Percentiles rank a stretch among this genome's conserved stretches.
phyloP scores from a whole-genome alignment of 305 asterid species.

The Andrographis paniculata region DNA sequence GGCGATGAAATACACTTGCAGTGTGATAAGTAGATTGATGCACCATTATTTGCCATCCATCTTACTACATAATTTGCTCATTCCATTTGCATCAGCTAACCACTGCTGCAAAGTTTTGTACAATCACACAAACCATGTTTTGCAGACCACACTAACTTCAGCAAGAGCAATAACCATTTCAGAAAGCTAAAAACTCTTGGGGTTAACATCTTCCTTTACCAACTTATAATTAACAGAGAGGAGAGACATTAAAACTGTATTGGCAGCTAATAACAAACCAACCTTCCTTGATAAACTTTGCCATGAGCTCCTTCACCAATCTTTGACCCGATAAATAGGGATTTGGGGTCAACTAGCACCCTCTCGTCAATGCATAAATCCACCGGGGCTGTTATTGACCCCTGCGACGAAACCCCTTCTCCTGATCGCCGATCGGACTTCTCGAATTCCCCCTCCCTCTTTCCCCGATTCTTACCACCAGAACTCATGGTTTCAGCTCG shows the following conservation, averaged over 20 bases:
- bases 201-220: slow-evolving; percentile 4
- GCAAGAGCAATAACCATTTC: slow-evolving; percentile 4
- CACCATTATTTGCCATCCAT: neutral
- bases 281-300: slow-evolving; percentile 95
- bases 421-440: slow-evolving; percentile 35
- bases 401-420: slow-evolving; percentile 44
- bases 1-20: neutral
- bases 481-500: slow-evolving; percentile 52
- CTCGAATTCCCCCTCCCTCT: slow-evolving; percentile 30
- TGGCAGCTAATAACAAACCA: slow-evolving; percentile 17
- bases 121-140: slow-evolving; percentile 10
- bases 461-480: slow-evolving; percentile 46
- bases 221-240: slow-evolving; percentile 8
- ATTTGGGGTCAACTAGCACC: slow-evolving; percentile 77
- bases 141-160: slow-evolving; percentile 8
- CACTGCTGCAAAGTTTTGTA: neutral
- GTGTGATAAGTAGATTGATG: too few relatives aligned
- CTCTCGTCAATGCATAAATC: slow-evolving; percentile 56
- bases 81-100: slow-evolving; percentile 1
- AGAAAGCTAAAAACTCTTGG: slow-evolving; percentile 7
- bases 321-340: slow-evolving; percentile 70
- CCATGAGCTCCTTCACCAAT: slow-evolving; percentile 97
- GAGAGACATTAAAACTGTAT: neutral
- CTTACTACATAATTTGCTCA: neutral
- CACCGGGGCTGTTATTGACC: slow-evolving; percentile 33